Evolutionary conservation across 495 filamentous ascomycete genomes (phyloP).

Genomic region (Penicillium coffeae): DNA sequence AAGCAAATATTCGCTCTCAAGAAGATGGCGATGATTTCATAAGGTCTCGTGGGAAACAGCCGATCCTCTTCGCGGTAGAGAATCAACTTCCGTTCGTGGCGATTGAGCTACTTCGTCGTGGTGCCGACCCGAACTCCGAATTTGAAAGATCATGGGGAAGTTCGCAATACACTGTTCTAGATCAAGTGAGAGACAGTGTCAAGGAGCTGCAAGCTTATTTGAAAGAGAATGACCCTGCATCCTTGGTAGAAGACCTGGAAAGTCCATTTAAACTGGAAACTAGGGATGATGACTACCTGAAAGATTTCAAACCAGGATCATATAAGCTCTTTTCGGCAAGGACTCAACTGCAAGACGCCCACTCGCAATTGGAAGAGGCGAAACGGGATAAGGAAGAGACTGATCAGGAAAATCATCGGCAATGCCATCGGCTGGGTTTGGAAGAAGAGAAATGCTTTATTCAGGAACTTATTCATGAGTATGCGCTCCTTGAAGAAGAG

Average conservation of each 20-base stretch:
- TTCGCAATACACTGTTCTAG: conserved; percentile 3
- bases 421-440: conserved; percentile 33
- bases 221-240: conserved; percentile 12
- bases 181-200: conserved; percentile 47
- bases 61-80: conserved; percentile 54
- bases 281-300: conserved; percentile 40
- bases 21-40: conserved; percentile 36
- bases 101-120: conserved; percentile 53
- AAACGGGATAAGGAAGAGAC: neutral
- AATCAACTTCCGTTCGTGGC: conserved; percentile 48
- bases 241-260: neutral
- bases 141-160: conserved; percentile 19
- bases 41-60: conserved; percentile 45
- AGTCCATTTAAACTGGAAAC: conserved; percentile 24
- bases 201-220: conserved; percentile 39
- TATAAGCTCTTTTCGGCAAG: conserved; percentile 49
- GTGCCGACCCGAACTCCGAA: conserved; percentile 55
- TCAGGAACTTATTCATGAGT: conserved; percentile 40
- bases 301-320: conserved; percentile 38
- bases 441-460: conserved; percentile 55
- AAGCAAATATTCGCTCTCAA: neutral
- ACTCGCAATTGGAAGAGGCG: neutral
- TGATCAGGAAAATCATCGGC: conserved; percentile 34
- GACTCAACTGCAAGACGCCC: neutral
- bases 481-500: conserved; percentile 48